Evolutionary conservation across 352 stramenopile genomes (phyloP).

Genomic region (Globisporangium camurandrum): DNA sequence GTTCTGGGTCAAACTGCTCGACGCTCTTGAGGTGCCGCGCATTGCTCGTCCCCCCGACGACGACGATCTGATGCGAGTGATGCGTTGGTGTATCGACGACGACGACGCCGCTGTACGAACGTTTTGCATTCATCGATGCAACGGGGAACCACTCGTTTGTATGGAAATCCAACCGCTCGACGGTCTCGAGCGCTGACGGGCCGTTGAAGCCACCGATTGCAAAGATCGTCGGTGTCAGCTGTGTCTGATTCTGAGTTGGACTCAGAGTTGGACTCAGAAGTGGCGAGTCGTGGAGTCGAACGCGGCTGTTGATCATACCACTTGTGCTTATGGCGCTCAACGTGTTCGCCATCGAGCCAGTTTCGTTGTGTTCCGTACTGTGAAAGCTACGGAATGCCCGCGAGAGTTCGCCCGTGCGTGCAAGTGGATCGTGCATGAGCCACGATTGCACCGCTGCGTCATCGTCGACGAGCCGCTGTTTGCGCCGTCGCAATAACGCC

Average conservation of each 20-base stretch:
- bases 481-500: conserved; percentile 32
- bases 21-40: conserved; percentile 49
- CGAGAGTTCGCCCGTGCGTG: conserved; percentile 24
- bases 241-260: too few relatives aligned
- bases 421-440: conserved; percentile 39
- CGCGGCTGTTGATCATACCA: conserved; percentile 36
- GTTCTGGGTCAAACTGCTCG: conserved; percentile 46
- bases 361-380: background rate
- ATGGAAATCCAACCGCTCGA: conserved; percentile 69
- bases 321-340: conserved; percentile 14
- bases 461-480: conserved; percentile 20
- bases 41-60: conserved; percentile 54
- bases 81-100: too few relatives aligned
- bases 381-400: conserved; percentile 8
- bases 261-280: too few relatives aligned
- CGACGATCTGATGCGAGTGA: conserved; percentile 37
- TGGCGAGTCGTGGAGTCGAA: conserved; percentile 10
- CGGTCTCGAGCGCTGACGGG: conserved; percentile 35
- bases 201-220: conserved; percentile 67
- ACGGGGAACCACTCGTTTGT: conserved; percentile 44
- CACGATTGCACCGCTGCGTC: conserved; percentile 35
- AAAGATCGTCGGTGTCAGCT: conserved; percentile 47
- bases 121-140: conserved; percentile 38
- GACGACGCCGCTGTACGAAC: conserved; percentile 56
- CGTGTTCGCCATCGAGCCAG: conserved; percentile 5